These are phyloP conservation scores for Tolypocladium album DNA, from an alignment of 2,329 filamentous ascomycete species.

Conservation along the genomic window DNA sequence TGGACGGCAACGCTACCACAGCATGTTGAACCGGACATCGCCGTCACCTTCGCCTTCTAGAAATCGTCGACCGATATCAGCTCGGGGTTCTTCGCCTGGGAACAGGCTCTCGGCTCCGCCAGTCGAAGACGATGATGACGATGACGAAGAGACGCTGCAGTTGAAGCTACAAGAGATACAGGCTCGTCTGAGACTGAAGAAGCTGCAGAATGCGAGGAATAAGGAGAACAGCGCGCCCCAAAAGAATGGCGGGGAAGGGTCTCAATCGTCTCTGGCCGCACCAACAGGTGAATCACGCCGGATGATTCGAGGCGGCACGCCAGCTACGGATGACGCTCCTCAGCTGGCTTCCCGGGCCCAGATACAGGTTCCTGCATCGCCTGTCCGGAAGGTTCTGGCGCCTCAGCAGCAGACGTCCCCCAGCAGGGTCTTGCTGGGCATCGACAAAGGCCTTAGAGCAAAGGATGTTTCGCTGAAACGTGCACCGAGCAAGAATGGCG, in stretches of 20 bases:
- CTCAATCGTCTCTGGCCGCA: slow-evolving; percentile 8
- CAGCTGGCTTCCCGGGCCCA: slow-evolving; percentile 13
- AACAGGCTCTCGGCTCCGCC: slow-evolving; percentile 22
- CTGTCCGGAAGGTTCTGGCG: slow-evolving; percentile 51
- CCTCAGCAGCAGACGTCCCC: slow-evolving; percentile 57
- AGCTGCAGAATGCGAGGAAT: slow-evolving; percentile 52
- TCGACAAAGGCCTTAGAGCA: slow-evolving; percentile 77
- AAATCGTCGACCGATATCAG: slow-evolving; percentile 8
- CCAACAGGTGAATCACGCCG: slow-evolving; percentile 10
- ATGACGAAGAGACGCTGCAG: slow-evolving; percentile 84
- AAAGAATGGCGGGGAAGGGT: slow-evolving; percentile 9
- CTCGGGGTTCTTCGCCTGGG: slow-evolving; percentile 5
- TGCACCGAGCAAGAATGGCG: slow-evolving; percentile 38
- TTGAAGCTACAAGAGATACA: slow-evolving; percentile 83
- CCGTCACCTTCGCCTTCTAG: slow-evolving; percentile 54
- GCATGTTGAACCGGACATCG: slow-evolving; percentile 54
- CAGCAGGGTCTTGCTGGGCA: slow-evolving; percentile 68
- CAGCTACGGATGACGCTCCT: slow-evolving; percentile 11
- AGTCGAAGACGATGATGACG: slow-evolving; percentile 37
- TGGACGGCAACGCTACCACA: slow-evolving; percentile 65
- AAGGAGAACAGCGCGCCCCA: slow-evolving; percentile 9
- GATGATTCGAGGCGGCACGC: slow-evolving; percentile 14
- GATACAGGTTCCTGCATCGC: slow-evolving; percentile 66
- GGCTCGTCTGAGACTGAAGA: slow-evolving; percentile 78
- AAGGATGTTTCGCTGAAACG: slow-evolving; percentile 77